Evolutionary conservation across 805 yeast genomes (phyloP), one percentile per base, ranked within the genome.

Genomic region (Hanseniaspora valbyensis): DNA sequence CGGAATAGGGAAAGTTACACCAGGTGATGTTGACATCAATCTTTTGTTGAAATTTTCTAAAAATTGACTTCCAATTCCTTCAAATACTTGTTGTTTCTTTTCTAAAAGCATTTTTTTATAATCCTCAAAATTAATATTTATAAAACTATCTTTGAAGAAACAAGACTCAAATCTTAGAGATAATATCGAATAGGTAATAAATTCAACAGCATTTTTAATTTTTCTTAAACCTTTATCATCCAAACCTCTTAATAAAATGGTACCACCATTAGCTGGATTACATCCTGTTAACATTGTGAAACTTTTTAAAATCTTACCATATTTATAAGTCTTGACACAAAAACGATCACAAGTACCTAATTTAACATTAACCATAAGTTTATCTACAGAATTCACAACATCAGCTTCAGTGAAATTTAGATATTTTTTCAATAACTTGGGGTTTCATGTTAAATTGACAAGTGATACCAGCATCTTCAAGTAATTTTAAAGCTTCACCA

Each of bases 231-330:
- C 60, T 2, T 77, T 82, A 45, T 73, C 77, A 56, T 75, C 74
- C 1, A 78, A 82, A 2, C 97, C 98, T 50, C 97, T 69, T n/a
- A 92, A 63, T 13, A 85, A 69, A n/a, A 90, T 75, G 0, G 97
- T 88, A 34, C 89, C 81, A 0, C 98, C 98, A 0, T 81, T 65
- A 37, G 75, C 76, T 9, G 73, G 70, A 33, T 80, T 79, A 55
- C 89, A 80, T 0, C 96, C 97, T 1, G 80, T 75, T 50, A 92
- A 74, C 56, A 77, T 83, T n/a, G 87, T 72, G 59, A 81, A 85
- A 0, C 94, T 78, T 60, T 87, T 83, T 14, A 78, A 69, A 1
- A 69, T 53, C 52, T 77, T 72, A 4, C 76, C 73, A 59, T 70
- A 75, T 2, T 78, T 69, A 60, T 69, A 90, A 2, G 83, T 75